Evolutionary conservation across 2,329 filamentous ascomycete genomes (phyloP).

Genomic region (Thielaviopsis cerberus): DNA sequence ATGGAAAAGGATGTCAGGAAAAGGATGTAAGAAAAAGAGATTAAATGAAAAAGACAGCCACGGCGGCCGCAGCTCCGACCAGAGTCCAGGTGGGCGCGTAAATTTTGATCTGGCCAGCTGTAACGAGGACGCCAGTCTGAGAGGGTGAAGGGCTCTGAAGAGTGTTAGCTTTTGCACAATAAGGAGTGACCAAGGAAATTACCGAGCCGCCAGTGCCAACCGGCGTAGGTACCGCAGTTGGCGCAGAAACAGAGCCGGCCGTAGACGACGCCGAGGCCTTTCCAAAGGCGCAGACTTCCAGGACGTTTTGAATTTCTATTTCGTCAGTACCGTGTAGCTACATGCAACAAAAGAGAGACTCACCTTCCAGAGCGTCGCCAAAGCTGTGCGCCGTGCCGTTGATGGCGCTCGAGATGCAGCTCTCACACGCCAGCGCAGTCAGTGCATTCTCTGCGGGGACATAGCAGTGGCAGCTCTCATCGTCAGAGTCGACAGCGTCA

Average conservation of each 20-base stretch:
- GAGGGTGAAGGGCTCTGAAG: background rate
- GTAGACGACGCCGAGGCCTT: background rate
- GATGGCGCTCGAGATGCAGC: background rate
- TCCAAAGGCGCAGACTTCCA: conserved; percentile 6
- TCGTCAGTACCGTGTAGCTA: background rate
- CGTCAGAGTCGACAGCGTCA: background rate
- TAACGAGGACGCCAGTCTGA: background rate
- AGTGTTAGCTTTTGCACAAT: background rate
- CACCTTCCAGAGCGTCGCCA: background rate
- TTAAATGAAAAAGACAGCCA: background rate
- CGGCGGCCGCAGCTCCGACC: background rate
- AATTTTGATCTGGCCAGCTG: background rate
- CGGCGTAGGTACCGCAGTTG: background rate
- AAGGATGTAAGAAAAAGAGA: background rate
- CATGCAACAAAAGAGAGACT: background rate
- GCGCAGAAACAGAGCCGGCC: background rate
- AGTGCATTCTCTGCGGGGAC: conserved; percentile 2
- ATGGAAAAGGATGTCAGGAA: background rate
- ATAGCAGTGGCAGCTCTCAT: conserved; percentile 4
- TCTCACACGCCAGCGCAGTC: conserved; percentile 4
- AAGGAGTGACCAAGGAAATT: background rate
- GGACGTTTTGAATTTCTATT: conserved; percentile 6
- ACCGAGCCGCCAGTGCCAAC: background rate
- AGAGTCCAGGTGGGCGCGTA: background rate
- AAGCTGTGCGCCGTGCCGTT: conserved; percentile 1